phyloP scores from a whole-genome alignment of 352 stramenopile species.

The Pythium aphanidermatum region DNA sequence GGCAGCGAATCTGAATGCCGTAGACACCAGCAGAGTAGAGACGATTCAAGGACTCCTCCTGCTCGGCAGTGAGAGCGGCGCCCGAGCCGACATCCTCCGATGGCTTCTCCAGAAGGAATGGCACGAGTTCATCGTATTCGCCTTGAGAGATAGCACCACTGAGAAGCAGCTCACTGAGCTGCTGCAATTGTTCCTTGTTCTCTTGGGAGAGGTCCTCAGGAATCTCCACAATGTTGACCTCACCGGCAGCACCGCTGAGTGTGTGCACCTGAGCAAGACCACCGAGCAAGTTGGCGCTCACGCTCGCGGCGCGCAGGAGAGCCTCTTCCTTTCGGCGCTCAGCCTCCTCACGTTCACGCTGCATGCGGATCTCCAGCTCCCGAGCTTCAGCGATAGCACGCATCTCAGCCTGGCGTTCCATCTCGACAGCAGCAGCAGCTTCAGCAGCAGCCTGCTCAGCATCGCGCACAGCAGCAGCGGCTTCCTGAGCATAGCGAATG shows the following conservation, averaged over 20 bases:
- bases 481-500: constrained; percentile 46
- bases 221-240: constrained; percentile 82
- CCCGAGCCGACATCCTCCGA: constrained; percentile 45
- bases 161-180: constrained; percentile 81
- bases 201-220: constrained; percentile 77
- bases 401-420: constrained; percentile 76
- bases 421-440: constrained; percentile 65
- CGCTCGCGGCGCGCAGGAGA: constrained; percentile 58
- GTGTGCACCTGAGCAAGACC: constrained; percentile 78
- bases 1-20: constrained; percentile 83
- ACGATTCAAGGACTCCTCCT: constrained; percentile 76
- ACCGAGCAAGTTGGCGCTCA: constrained; percentile 69
- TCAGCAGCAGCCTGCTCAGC: constrained; percentile 65
- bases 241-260: constrained; percentile 49
- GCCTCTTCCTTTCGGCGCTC: constrained; percentile 57
- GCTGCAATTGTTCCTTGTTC: constrained; percentile 80
- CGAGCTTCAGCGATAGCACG: constrained; percentile 71
- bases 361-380: constrained; percentile 53
- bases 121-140: constrained; percentile 85
- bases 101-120: constrained; percentile 78
- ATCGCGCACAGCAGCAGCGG: constrained; percentile 50
- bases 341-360: constrained; percentile 44
- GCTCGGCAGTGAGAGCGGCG: constrained; percentile 64
- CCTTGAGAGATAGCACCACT: constrained; percentile 74
- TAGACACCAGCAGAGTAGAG: constrained; percentile 74